Base-by-base conservation (phyloP, 2,329 filamentous ascomycete species). In the Arthrobotrys musiformis region DNA sequence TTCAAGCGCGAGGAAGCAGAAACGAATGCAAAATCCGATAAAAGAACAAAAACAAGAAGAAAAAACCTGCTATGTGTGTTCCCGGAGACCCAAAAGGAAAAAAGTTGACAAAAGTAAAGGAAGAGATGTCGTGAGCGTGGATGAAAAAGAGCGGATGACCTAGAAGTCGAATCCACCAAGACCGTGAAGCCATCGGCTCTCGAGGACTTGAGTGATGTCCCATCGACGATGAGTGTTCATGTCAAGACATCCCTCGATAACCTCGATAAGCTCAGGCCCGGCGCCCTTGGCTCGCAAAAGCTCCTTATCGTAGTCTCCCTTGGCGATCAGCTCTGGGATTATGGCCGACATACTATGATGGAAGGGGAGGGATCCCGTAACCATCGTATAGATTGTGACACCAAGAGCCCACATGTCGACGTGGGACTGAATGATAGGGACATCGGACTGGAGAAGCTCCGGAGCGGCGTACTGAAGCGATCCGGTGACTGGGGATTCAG, bases 391-490 rank as follows among this genome's bases (percentile, higher is more conserved):
- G 2, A 90, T 84, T 9, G 90, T 87, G 7, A 91, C 88, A 3
- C 90, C 90, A 79, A 88, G 90, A 1, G 90, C 89, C 90, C 90
- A 91, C 1, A 91, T 85, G 80, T 91, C 90, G 22, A 89, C 88
- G 1, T 87, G 86, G 0, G 89, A 83, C 46, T 84, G 83, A 24
- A 87, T 62, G 3, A 77, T 24, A 6, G 70, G 56, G 33, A 67
- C 61, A 33, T 79, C 74, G 8, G 73, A 77, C 26, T 64, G 63
- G 26, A 82, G 67, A 15, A 88, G 81, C 79, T 86, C 86, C 0
- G 86, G 86, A 2, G 85, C 84, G 2, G 86, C 86, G 79, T 88
- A 88, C 69, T 87, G 78, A 6, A 81, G 77, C 0, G 80, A 81
- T 17, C 80, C 80, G 6, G 79, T 73, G n/a, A 76, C 37, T n/a